phyloP scores from a whole-genome alignment of 2,329 filamentous ascomycete genomes.

The Onygenales sp. region DNA sequence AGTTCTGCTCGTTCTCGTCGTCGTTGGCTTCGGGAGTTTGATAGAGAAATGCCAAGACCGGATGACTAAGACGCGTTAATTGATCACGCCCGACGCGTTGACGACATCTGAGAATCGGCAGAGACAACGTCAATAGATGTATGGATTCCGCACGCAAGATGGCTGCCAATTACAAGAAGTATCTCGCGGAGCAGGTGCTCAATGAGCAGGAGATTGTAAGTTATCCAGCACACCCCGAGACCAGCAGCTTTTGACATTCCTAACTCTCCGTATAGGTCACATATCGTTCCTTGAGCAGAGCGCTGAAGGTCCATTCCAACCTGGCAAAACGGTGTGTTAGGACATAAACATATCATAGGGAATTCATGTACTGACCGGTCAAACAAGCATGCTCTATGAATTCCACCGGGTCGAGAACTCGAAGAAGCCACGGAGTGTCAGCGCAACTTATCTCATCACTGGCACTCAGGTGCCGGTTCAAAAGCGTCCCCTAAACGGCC shows the following conservation, averaged over 20 bases:
- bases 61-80: slow-evolving; percentile 36
- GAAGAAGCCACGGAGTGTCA: slow-evolving; percentile 62
- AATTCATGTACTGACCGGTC: not conserved
- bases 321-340: slow-evolving; percentile 70
- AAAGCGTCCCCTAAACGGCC: slow-evolving; percentile 26
- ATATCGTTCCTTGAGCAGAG: slow-evolving; percentile 75
- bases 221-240: slow-evolving; percentile 5
- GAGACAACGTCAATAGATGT: not conserved
- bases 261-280: slow-evolving; percentile 53
- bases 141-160: slow-evolving; percentile 19
- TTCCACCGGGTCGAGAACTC: slow-evolving; percentile 72
- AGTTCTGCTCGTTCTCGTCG: not conserved
- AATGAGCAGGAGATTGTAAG: slow-evolving; percentile 64
- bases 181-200: slow-evolving; percentile 65
- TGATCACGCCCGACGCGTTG: slow-evolving; percentile 14
- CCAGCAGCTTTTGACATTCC: not conserved
- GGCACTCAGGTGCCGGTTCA: slow-evolving; percentile 49
- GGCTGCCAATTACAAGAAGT: slow-evolving; percentile 54
- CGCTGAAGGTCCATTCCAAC: slow-evolving; percentile 75
- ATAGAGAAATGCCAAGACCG: slow-evolving; percentile 23
- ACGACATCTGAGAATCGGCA: not conserved
- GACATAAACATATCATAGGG: not conserved
- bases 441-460: slow-evolving; percentile 85
- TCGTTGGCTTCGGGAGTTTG: not conserved
- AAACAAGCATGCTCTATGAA: slow-evolving; percentile 67